These are phyloP conservation scores for Exophiala oligosperma DNA, from an alignment of 2,329 filamentous ascomycete genomes.

Conservation along the genomic window DNA sequence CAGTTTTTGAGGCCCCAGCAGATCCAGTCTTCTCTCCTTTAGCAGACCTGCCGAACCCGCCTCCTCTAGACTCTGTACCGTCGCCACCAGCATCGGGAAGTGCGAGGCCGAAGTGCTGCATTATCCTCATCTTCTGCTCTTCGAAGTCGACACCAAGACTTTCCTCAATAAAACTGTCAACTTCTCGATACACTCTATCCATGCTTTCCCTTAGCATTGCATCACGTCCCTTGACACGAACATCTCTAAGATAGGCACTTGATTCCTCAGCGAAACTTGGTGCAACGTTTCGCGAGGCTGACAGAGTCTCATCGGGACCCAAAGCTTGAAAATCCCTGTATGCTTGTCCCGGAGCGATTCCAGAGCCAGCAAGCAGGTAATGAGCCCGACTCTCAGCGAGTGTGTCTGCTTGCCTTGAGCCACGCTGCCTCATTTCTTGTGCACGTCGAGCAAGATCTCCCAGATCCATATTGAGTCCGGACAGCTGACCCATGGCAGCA, in stretches of 20 bases:
- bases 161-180: slow-evolving; percentile 90
- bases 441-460: slow-evolving; percentile 78
- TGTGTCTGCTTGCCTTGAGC: slow-evolving; percentile 45
- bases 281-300: slow-evolving; percentile 8
- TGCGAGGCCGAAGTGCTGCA: slow-evolving; percentile 89
- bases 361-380: slow-evolving; percentile 89
- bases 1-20: slow-evolving; percentile 3
- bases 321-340: slow-evolving; percentile 84
- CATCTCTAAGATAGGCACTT: slow-evolving; percentile 68
- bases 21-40: slow-evolving; percentile 6
- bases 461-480: slow-evolving; percentile 84
- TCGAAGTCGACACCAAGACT: slow-evolving; percentile 97
- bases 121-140: slow-evolving; percentile 86
- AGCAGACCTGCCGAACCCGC: slow-evolving; percentile 49
- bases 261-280: slow-evolving; percentile 26
- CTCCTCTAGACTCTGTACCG: slow-evolving; percentile 35
- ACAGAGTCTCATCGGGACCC: slow-evolving; percentile 57
- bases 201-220: slow-evolving; percentile 92
- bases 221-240: slow-evolving; percentile 87
- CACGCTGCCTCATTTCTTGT: slow-evolving; percentile 73
- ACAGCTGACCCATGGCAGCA: slow-evolving; percentile 70
- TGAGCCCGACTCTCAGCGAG: slow-evolving; percentile 61
- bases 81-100: slow-evolving; percentile 50
- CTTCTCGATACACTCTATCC: slow-evolving; percentile 83
- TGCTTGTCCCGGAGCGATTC: slow-evolving; percentile 82